Conservation (phyloP, 1,284 basidiomycete genomes). For the Puccinia horiana region DNA sequence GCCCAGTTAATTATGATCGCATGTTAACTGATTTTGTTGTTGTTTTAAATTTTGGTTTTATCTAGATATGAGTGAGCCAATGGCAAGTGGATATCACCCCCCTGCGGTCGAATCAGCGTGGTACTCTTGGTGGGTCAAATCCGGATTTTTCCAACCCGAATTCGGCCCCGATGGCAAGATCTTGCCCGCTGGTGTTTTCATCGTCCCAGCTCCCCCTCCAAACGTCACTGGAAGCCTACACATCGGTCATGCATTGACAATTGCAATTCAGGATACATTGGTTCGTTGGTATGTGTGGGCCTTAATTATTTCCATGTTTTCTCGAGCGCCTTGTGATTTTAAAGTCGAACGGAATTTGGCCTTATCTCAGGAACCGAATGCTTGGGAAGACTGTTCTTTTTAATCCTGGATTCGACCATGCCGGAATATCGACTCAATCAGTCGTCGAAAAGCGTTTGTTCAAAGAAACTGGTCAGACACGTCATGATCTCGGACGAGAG, state of each 20-base stretch:
- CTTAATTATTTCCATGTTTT: neutral
- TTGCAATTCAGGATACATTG: slow-evolving; percentile 86
- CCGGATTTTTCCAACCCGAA: slow-evolving; percentile 86
- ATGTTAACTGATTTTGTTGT: neutral
- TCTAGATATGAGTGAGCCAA: slow-evolving; percentile 79
- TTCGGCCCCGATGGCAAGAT: slow-evolving; percentile 65
- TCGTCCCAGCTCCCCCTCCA: slow-evolving; percentile 91
- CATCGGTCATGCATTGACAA: slow-evolving; percentile 92
- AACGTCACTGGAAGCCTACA: slow-evolving; percentile 97
- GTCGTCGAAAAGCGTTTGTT: slow-evolving; percentile 92
- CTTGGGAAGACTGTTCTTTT: slow-evolving; percentile 86
- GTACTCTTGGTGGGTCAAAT: slow-evolving; percentile 96
- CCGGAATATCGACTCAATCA: slow-evolving; percentile 96
- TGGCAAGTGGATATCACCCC: slow-evolving; percentile 90
- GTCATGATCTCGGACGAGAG: slow-evolving; percentile 92
- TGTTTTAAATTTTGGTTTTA: neutral
- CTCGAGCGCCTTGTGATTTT: slow-evolving; percentile 7
- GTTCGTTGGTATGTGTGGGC: slow-evolving; percentile 72
- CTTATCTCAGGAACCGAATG: slow-evolving; percentile 80
- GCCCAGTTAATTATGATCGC: neutral
- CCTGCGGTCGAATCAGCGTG: slow-evolving; percentile 91
- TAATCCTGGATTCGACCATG: slow-evolving; percentile 95
- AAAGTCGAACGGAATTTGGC: neutral
- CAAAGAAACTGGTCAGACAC: slow-evolving; percentile 77
- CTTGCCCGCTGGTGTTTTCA: slow-evolving; percentile 65